These are phyloP conservation scores for Teratosphaeria nubilosa DNA, from an alignment of 2,329 filamentous ascomycete genomes.

Conservation along the genomic window DNA sequence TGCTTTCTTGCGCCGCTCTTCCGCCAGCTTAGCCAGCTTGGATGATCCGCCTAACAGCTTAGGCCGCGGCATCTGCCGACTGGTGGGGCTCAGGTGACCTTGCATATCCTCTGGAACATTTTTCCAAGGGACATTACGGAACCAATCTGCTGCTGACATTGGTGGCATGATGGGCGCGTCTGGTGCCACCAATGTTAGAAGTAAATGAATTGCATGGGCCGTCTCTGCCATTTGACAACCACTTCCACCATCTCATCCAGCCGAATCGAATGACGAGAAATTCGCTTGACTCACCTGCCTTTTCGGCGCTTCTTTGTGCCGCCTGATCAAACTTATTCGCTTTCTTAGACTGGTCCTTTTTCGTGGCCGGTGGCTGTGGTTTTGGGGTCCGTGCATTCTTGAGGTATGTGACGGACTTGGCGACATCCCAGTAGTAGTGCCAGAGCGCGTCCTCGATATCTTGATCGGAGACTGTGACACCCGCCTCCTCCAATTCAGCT, in stretches of 20 bases:
- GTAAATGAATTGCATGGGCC: not conserved
- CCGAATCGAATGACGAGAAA: not conserved
- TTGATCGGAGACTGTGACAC: constrained; percentile 45
- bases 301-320: constrained; percentile 31
- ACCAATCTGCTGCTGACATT: constrained; percentile 51
- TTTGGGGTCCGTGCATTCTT: constrained; percentile 34
- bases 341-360: constrained; percentile 28
- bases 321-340: constrained; percentile 38
- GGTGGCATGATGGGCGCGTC: constrained; percentile 5
- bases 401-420: constrained; percentile 73
- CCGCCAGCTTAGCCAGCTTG: constrained; percentile 83
- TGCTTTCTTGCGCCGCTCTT: constrained; percentile 73
- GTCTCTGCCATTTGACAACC: not conserved
- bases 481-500: constrained; percentile 23
- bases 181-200: constrained; percentile 2
- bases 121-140: constrained; percentile 78
- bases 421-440: constrained; percentile 93
- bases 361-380: constrained; percentile 16
- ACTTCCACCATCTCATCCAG: not conserved
- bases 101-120: constrained; percentile 56
- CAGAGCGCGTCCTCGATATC: constrained; percentile 86
- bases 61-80: constrained; percentile 47
- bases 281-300: constrained; percentile 36
- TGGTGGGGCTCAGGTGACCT: constrained; percentile 49
- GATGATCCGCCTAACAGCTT: constrained; percentile 78